Percentiles rank a stretch among this genome's conserved stretches.
Evolutionary conservation across 495 filamentous ascomycete genomes (phyloP).

Genomic region (Talaromyces thailandensis): DNA sequence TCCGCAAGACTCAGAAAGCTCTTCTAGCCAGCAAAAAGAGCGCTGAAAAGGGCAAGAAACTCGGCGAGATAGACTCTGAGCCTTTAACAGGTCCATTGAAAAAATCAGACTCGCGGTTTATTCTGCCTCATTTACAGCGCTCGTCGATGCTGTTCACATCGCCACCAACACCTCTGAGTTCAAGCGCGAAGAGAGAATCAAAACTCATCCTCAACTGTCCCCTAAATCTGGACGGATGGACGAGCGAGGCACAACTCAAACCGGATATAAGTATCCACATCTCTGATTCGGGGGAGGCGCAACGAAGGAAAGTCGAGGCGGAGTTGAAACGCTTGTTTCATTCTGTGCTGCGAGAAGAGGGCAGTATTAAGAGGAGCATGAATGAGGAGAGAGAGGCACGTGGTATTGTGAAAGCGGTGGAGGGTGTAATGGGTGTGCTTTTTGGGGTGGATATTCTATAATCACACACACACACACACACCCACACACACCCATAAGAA

Average conservation of each 20-base stretch:
- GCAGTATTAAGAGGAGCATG: slow-evolving; percentile 1
- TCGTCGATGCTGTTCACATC: slow-evolving; percentile 27
- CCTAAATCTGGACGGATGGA: slow-evolving; percentile 30
- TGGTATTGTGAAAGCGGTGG: slow-evolving; percentile 25
- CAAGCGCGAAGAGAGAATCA: background rate
- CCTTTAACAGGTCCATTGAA: slow-evolving; percentile 9
- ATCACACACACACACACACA: no score
- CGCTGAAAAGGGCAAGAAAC: background rate
- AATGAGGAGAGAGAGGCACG: slow-evolving; percentile 13
- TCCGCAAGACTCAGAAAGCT: slow-evolving; percentile 18
- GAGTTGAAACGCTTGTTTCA: slow-evolving; percentile 34
- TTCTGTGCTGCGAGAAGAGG: slow-evolving; percentile 23
- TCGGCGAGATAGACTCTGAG: slow-evolving; percentile 1
- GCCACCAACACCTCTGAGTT: background rate
- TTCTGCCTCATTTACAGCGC: slow-evolving; percentile 30
- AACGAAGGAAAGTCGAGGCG: slow-evolving; percentile 22
- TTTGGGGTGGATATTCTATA: slow-evolving; percentile 15
- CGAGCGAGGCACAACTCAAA: slow-evolving; percentile 28
- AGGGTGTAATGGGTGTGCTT: slow-evolving; percentile 25
- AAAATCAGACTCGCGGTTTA: slow-evolving; percentile 18
- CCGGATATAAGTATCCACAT: slow-evolving; percentile 27
- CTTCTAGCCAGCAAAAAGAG: slow-evolving; percentile 4
- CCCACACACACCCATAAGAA: background rate
- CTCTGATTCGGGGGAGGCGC: slow-evolving; percentile 6
- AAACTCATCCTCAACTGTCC: slow-evolving; percentile 25